These are phyloP conservation scores for Escallonia herrerae DNA, from an alignment of 129 eudicot species.

Conservation along the genomic window DNA sequence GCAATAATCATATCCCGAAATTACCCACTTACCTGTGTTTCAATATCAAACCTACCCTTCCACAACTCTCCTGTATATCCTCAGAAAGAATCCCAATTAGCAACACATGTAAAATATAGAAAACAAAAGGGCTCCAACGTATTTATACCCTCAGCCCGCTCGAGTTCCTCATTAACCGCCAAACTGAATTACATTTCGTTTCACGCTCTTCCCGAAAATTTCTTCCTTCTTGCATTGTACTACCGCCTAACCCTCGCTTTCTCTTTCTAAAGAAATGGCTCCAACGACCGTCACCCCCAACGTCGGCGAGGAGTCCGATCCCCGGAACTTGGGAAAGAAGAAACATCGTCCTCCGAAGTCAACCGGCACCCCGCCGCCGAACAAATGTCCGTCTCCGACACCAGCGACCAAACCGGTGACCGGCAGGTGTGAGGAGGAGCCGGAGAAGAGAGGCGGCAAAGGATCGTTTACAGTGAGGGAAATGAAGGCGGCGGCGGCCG, in stretches of 20 bases:
- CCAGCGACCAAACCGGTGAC: background rate
- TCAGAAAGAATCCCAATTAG: background rate
- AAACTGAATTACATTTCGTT: background rate
- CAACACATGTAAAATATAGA: background rate
- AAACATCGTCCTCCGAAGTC: too few species aligned
- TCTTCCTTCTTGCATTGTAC: background rate
- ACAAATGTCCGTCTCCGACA: background rate
- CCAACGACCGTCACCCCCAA: background rate
- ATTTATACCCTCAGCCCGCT: too few species aligned
- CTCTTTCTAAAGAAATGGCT: background rate
- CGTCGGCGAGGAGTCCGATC: background rate
- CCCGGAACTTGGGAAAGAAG: background rate
- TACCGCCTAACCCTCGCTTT: background rate
- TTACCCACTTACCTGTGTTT: background rate
- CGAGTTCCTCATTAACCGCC: background rate
- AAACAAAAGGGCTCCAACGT: background rate
- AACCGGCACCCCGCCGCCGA: background rate
- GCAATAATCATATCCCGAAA: background rate
- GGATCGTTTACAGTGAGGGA: background rate
- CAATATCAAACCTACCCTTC: background rate
- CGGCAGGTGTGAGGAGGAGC: background rate
- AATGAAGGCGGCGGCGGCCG: background rate
- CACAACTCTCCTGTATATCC: background rate
- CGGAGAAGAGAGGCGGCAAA: background rate
- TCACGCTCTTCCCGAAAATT: background rate